These are phyloP conservation scores for Solanum infundibuliforme DNA, from an alignment of 257 asterid species.

Conservation along the genomic window DNA sequence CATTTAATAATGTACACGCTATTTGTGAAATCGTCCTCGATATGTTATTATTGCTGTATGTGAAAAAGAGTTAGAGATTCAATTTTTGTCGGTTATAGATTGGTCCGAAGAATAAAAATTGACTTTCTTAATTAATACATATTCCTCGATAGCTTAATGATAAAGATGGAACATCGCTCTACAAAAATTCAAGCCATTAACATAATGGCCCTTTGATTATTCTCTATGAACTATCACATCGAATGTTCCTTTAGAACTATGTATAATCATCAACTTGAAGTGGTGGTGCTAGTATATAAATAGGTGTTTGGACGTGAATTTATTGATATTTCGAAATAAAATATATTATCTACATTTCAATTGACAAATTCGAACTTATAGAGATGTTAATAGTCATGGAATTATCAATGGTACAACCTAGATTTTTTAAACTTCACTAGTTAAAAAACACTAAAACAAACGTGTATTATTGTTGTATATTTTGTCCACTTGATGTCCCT, in stretches of 20 bases:
- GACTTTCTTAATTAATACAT: not conserved
- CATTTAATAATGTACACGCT: fast-evolving
- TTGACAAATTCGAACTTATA: not conserved
- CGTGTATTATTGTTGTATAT: not conserved
- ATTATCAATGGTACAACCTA: not conserved
- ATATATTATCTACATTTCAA: not conserved
- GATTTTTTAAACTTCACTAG: not conserved
- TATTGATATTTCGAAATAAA: not conserved
- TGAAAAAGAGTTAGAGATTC: not conserved
- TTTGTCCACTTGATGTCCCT: not conserved
- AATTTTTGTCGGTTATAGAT: not conserved
- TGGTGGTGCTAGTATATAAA: not conserved
- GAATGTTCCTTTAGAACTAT: not conserved
- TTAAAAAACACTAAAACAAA: not conserved
- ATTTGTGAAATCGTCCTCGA: no score
- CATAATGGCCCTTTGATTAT: not conserved
- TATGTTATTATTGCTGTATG: not conserved
- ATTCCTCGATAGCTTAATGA: not conserved
- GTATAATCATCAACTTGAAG: not conserved
- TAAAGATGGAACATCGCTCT: not conserved
- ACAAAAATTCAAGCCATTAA: not conserved
- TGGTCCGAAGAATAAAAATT: not conserved
- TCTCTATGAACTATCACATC: not conserved
- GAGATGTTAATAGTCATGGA: not conserved
- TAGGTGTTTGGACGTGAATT: not conserved